phyloP scores from a whole-genome alignment of 495 filamentous ascomycete species.

The Staphylotrichum tortipilum region DNA sequence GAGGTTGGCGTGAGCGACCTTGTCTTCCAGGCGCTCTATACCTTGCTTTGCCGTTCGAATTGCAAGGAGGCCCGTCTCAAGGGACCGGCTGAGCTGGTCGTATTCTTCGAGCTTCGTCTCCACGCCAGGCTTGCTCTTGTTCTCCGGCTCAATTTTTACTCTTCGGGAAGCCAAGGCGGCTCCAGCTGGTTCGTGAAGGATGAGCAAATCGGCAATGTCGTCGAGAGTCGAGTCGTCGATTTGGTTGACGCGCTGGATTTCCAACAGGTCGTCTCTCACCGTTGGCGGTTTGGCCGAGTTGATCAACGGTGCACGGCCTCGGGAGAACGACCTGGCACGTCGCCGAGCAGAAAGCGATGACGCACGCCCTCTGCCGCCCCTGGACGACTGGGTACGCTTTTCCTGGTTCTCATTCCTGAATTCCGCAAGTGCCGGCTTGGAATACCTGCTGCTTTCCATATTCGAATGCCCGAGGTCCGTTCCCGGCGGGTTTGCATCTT shows the following conservation, averaged over 20 bases:
- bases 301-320: slow-evolving; percentile 28
- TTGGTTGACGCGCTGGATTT: slow-evolving; percentile 38
- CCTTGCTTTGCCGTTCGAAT: slow-evolving; percentile 60
- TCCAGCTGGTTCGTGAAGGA: slow-evolving; percentile 10
- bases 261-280: slow-evolving; percentile 42
- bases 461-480: neutral
- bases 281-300: slow-evolving; percentile 42
- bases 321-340: slow-evolving; percentile 27
- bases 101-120: slow-evolving; percentile 46
- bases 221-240: slow-evolving; percentile 49
- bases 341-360: slow-evolving; percentile 21
- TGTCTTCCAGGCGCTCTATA: slow-evolving; percentile 56
- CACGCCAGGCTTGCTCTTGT: slow-evolving; percentile 17
- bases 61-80: slow-evolving; percentile 50
- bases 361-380: slow-evolving; percentile 19
- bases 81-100: slow-evolving; percentile 49
- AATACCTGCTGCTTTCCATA: neutral
- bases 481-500: neutral
- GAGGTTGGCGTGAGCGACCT: slow-evolving; percentile 40
- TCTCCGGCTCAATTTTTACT: slow-evolving; percentile 1
- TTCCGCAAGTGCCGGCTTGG: slow-evolving; percentile 2
- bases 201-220: slow-evolving; percentile 36
- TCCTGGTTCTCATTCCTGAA: slow-evolving; percentile 3
- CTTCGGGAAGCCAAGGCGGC: neutral
- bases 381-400: slow-evolving; percentile 12